A percentile compares a stretch with the other conserved stretches of the same genome.
Conservation (phyloP, 805 yeast genomes). For the Schizosaccharomyces cryophilus region DNA sequence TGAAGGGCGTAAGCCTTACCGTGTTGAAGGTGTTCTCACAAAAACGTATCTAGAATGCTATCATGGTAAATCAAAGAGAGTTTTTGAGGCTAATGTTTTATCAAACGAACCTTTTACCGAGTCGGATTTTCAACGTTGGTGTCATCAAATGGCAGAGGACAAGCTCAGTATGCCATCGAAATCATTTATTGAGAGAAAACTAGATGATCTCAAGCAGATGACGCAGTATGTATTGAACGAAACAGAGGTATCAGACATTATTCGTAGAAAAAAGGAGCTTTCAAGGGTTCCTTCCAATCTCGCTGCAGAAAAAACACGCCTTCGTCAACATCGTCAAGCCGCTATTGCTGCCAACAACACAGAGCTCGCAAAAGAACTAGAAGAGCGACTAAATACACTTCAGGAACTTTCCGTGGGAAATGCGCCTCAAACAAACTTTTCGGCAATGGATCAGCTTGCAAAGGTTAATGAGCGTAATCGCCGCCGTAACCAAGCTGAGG, state of each 20-base stretch:
- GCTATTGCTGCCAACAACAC: not conserved
- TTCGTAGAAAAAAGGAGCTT: not conserved
- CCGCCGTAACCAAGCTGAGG: constrained; percentile 47
- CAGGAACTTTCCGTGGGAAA: not conserved
- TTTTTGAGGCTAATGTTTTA: constrained; percentile 44
- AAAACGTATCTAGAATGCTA: constrained; percentile 43
- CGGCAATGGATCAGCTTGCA: constrained; percentile 23
- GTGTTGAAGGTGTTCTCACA: constrained; percentile 24
- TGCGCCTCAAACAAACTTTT: constrained; percentile 3
- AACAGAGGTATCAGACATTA: not conserved
- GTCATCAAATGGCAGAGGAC: not conserved
- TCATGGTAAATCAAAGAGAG: constrained; percentile 56
- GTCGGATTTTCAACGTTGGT: constrained; percentile 3
- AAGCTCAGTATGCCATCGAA: not conserved
- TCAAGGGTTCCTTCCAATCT: constrained; percentile 1
- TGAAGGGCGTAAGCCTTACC: constrained; percentile 21
- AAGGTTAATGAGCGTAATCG: constrained; percentile 69
- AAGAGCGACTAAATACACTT: not conserved
- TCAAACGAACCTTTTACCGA: constrained; percentile 2
- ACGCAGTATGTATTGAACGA: not conserved
- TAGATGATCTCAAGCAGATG: not conserved
- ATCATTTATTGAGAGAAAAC: not conserved
- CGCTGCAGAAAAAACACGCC: not conserved
- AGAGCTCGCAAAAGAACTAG: not conserved
- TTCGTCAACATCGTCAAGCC: not conserved